Evolutionary conservation across 2,329 filamentous ascomycete genomes (phyloP), one percentile per base, ranked within the genome.

Genomic region (Trichoderma citrinoviride): DNA sequence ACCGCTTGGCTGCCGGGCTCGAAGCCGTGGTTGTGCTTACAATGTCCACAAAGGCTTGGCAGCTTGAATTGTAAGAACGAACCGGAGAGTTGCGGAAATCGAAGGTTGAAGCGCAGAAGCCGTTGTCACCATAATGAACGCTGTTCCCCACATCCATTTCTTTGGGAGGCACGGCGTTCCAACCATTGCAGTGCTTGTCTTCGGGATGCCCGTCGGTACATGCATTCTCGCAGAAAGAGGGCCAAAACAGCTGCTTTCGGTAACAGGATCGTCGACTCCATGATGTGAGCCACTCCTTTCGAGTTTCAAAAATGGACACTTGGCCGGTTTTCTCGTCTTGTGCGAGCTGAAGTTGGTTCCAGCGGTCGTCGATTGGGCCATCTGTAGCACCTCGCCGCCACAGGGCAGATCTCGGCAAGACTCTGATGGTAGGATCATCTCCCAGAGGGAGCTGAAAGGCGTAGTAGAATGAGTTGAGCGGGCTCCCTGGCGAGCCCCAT

Each of bases 281-380:
- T 64, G 86, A 87, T 0, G 68, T 67, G 7, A 79, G 79, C 86
- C 88, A 92, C 73, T 93, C 90, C 29, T 86, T 87, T 15, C 90
- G 82, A 33, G 83, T 84, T 73, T 93, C 90, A 0, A 91, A 75
- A 19, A 91, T 87, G 57, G 84, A 79, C 1, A 90, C 75, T 15
- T 80, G 74, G 1, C 86, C 85, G 0, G 83, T 87, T 12, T 70
- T 70, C 66, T 91, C 86, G 65, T 91, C 85, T 40, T 79, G 80
- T 29, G 85, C 82, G 1, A 93, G 77, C 4, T 83, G 83, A 3
- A 93, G 77, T 65, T 87, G 85, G 0, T 85, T 89, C 90, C 90
- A 93, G 3, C 88, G 83, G 69, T 92, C 87, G 68, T 93, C 89
- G 17, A 92, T 86, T 0, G 88, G 85, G 0, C 90, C 90, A 73